Conservation (phyloP, 495 filamentous ascomycete genomes). For the Penicillium diatomitis region DNA sequence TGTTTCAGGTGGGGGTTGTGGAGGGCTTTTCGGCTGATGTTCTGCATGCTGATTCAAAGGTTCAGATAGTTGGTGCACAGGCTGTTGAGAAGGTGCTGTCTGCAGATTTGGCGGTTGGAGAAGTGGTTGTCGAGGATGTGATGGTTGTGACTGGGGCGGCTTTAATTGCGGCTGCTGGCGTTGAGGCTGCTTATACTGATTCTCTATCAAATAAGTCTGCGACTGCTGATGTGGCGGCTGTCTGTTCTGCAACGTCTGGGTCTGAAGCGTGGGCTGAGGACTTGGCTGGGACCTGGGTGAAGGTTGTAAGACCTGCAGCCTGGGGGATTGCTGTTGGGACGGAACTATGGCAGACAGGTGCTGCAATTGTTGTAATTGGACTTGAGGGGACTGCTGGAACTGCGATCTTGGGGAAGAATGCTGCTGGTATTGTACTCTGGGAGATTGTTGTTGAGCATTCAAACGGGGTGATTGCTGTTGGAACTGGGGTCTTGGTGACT, state of each 20-base stretch:
- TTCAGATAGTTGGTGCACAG: too few species aligned
- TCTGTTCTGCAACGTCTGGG: background rate
- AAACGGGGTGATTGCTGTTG: slow-evolving; percentile 6
- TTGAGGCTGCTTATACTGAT: background rate
- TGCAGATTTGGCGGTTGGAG: too few species aligned
- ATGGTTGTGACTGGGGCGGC: background rate
- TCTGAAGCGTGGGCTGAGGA: background rate
- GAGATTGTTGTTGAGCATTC: slow-evolving; percentile 2
- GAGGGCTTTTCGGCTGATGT: background rate
- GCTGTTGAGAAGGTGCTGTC: too few species aligned
- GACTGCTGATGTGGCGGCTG: background rate
- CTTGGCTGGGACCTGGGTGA: background rate
- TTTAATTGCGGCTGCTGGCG: background rate
- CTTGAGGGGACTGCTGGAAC: background rate
- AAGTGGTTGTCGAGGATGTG: too few species aligned
- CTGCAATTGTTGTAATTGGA: background rate
- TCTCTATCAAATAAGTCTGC: background rate
- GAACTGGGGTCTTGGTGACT: slow-evolving; percentile 3
- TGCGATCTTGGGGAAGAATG: background rate
- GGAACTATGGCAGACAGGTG: background rate
- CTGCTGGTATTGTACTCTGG: background rate
- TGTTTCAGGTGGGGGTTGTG: background rate
- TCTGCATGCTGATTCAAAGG: background rate
- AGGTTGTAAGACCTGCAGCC: slow-evolving; percentile 1
- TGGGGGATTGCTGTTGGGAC: background rate